Evolutionary conservation across 805 yeast species (phyloP).

Genomic region (Jamesozyma gamospora): DNA sequence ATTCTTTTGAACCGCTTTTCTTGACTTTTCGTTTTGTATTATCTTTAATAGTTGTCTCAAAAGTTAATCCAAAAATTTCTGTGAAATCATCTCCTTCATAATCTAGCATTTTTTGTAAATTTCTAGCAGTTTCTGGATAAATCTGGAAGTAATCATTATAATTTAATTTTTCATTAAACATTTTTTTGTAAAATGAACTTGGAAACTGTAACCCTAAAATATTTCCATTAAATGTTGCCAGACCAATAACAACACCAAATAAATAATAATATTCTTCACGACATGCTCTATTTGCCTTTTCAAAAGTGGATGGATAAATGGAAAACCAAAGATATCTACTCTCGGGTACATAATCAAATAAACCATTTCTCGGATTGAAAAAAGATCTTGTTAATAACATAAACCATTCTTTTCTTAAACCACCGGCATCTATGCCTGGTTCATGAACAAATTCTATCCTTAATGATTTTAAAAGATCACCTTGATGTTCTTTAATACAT

Average conservation of each 20-base stretch:
- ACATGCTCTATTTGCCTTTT: conserved; percentile 9
- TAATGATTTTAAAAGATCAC: conserved; percentile 62
- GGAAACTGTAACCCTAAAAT: conserved; percentile 78
- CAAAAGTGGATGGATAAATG: conserved; percentile 32
- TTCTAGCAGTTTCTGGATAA: conserved; percentile 55
- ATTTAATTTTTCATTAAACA: conserved; percentile 45
- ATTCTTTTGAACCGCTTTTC: background rate
- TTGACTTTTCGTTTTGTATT: conserved; percentile 10
- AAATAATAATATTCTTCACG: conserved; percentile 51
- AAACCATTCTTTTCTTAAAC: conserved; percentile 91
- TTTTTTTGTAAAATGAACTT: conserved; percentile 60
- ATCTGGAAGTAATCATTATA: conserved; percentile 59
- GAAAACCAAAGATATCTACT: conserved; percentile 73
- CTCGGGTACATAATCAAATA: conserved; percentile 57
- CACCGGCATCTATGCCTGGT: conserved; percentile 95
- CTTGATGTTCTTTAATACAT: conserved; percentile 43
- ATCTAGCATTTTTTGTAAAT: conserved; percentile 38
- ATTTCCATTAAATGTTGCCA: conserved; percentile 85
- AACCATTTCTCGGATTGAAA: conserved; percentile 57
- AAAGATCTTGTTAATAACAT: conserved; percentile 57
- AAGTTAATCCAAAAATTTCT: conserved; percentile 44
- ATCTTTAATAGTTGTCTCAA: conserved; percentile 48
- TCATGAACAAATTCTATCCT: conserved; percentile 76
- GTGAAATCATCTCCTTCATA: conserved; percentile 37
- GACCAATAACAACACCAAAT: conserved; percentile 78